A percentile compares a stretch with the other conserved stretches of the same genome.
phyloP scores from a whole-genome alignment of 2,329 filamentous ascomycete genomes.

The Calonectria henricotiae region DNA sequence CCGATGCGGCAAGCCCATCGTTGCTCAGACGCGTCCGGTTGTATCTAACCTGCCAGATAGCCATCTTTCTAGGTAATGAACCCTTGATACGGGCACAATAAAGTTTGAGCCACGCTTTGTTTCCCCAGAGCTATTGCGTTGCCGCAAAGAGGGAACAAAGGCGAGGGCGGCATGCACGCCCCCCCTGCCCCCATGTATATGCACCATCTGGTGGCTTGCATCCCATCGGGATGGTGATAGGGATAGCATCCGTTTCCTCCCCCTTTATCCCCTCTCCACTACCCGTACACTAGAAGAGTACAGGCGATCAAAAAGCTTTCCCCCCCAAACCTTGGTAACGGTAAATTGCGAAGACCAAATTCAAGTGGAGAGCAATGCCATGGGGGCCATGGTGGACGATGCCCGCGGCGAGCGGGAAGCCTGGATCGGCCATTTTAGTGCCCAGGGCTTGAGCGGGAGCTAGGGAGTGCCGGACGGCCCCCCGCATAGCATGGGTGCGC shows the following conservation, averaged over 20 bases:
- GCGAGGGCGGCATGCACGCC: conserved; percentile 8
- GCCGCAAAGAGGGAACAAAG: conserved; percentile 17
- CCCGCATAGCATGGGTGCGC: conserved; percentile 19
- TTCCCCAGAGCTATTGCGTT: conserved; percentile 12
- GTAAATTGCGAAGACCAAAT: conserved; percentile 28
- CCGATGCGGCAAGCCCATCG: neutral
- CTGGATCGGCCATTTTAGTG: conserved; percentile 31
- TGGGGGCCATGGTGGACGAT: neutral
- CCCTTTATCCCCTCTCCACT: conserved; percentile 10
- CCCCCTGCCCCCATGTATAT: neutral
- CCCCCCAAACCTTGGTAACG: conserved; percentile 33
- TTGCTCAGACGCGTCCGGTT: conserved; percentile 10
- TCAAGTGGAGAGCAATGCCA: conserved; percentile 24
- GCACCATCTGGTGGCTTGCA: conserved; percentile 18
- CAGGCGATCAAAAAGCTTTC: conserved; percentile 7
- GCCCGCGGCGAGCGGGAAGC: conserved; percentile 27
- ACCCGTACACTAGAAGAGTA: neutral
- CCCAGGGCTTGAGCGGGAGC: conserved; percentile 30
- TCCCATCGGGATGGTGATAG: neutral
- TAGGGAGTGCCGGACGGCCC: conserved; percentile 32
- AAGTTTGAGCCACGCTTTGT: conserved; percentile 24
- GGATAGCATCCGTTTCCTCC: conserved; percentile 21
- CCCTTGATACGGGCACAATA: conserved; percentile 14
- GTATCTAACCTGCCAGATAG: conserved; percentile 13
- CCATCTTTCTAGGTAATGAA: neutral